A percentile compares a stretch with the other conserved stretches of the same genome.
These are phyloP conservation scores for Penicillium verrucosum DNA, from an alignment of 2,329 filamentous ascomycete genomes.

Conservation along the genomic window DNA sequence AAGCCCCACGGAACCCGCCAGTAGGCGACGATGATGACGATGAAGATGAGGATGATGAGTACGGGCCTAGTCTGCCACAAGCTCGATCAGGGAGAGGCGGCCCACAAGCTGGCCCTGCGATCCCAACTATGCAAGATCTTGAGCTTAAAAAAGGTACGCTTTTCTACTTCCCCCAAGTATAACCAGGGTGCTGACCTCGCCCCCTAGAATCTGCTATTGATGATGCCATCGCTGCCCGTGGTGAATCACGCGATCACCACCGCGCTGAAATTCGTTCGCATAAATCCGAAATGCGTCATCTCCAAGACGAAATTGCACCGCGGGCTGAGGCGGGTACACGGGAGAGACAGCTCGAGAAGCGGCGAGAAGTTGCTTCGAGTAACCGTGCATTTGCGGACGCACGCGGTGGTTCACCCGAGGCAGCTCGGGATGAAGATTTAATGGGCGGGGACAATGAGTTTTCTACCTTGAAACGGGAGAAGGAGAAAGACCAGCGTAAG, in stretches of 20 bases:
- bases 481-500: conserved; percentile 64
- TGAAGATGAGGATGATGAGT: conserved; percentile 55
- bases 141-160: conserved; percentile 50
- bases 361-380: conserved; percentile 65
- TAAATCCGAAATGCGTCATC: conserved; percentile 31
- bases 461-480: conserved; percentile 64
- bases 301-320: conserved; percentile 71
- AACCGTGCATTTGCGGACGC: conserved; percentile 66
- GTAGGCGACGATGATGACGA: conserved; percentile 31
- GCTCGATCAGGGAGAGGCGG: conserved; percentile 16
- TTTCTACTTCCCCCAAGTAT: not conserved
- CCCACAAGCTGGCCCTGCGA: conserved; percentile 52
- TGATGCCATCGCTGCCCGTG: conserved; percentile 28
- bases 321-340: conserved; percentile 78
- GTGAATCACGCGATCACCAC: conserved; percentile 32
- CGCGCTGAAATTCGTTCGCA: conserved; percentile 54
- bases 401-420: conserved; percentile 58
- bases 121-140: conserved; percentile 73
- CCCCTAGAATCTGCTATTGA: conserved; percentile 30
- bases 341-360: conserved; percentile 85
- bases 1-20: conserved; percentile 1
- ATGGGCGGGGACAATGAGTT: conserved; percentile 62
- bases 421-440: conserved; percentile 69
- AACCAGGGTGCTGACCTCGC: not conserved
- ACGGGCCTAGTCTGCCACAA: conserved; percentile 54